Evolutionary conservation across 257 asterid genomes (phyloP).

Genomic region (Anisodus acutangulus): DNA sequence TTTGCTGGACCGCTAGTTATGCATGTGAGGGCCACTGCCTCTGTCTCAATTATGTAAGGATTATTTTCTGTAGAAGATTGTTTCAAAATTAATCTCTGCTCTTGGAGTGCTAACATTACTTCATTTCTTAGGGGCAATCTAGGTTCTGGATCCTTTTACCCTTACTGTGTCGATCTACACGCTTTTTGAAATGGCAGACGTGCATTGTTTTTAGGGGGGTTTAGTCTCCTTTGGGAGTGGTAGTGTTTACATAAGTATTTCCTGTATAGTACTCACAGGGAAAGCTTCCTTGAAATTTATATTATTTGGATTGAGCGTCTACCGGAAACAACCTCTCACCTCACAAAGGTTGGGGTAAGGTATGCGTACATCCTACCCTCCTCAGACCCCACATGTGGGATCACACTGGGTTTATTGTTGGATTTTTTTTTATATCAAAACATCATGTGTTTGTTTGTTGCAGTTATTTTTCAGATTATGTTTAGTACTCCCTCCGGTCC

Average conservation of each 20-base stretch:
- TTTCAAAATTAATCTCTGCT: not conserved
- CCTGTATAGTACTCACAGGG: not conserved
- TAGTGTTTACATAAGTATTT: not conserved
- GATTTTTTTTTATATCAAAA: not conserved
- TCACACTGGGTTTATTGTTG: no score
- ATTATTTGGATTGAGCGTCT: not conserved
- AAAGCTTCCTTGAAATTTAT: not conserved
- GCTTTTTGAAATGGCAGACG: not conserved
- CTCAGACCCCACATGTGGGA: no score
- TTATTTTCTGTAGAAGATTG: not conserved
- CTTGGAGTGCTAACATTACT: not conserved
- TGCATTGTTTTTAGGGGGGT: not conserved
- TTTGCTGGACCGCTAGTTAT: not conserved
- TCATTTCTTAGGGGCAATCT: not conserved
- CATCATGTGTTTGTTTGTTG: conserved; percentile 6
- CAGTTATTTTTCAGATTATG: not conserved
- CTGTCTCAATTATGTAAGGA: not conserved
- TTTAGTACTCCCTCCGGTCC: not conserved
- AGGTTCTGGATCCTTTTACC: not conserved
- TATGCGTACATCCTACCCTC: no score
- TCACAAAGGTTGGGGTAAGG: no score
- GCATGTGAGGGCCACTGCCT: not conserved
- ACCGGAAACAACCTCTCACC: no score
- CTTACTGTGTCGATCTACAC: not conserved
- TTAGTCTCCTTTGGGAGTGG: not conserved